Evolutionary conservation across 1,284 basidiomycete species (phyloP).

Genomic region (Taiwanofungus camphoratus): DNA sequence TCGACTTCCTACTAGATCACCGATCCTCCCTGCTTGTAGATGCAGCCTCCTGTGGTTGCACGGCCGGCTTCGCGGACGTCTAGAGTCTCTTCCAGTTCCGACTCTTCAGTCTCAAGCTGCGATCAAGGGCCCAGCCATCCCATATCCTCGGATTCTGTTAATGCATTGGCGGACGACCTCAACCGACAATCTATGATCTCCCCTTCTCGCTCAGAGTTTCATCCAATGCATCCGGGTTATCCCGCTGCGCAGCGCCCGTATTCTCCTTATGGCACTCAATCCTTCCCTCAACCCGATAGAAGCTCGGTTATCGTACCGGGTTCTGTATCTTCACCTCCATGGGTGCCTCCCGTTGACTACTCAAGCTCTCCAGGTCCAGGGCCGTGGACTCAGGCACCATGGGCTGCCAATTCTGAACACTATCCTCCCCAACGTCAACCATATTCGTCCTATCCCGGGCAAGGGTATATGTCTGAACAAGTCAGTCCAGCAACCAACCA

Average conservation of each 20-base stretch:
- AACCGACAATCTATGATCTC: conserved; percentile 18
- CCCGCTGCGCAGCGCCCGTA: conserved; percentile 7
- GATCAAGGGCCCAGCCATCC: too few relatives aligned
- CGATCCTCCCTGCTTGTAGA: too few relatives aligned
- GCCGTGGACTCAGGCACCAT: conserved; percentile 31
- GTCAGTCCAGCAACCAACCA: conserved; percentile 5
- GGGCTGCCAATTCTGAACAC: conserved; percentile 42
- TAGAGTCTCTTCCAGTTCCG: background rate
- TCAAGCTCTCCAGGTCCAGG: conserved; percentile 9
- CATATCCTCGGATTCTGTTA: background rate
- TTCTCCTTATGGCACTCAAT: conserved; percentile 13
- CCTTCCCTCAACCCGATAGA: background rate
- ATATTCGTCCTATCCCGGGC: conserved; percentile 5
- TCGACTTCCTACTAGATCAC: too few relatives aligned
- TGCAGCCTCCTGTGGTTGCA: too few relatives aligned
- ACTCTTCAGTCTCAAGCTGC: too few relatives aligned
- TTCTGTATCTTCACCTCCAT: conserved; percentile 12
- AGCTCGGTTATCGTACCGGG: too few relatives aligned
- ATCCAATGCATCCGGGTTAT: background rate
- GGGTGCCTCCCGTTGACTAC: conserved; percentile 8
- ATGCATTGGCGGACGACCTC: conserved; percentile 19
- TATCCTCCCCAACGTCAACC: conserved; percentile 14
- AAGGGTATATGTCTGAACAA: background rate
- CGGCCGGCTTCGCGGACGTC: conserved; percentile 2
- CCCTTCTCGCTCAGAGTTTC: conserved; percentile 7